These are phyloP conservation scores for Yamadazyma paraphyllophila DNA, from an alignment of 805 yeast species.

Conservation along the genomic window DNA sequence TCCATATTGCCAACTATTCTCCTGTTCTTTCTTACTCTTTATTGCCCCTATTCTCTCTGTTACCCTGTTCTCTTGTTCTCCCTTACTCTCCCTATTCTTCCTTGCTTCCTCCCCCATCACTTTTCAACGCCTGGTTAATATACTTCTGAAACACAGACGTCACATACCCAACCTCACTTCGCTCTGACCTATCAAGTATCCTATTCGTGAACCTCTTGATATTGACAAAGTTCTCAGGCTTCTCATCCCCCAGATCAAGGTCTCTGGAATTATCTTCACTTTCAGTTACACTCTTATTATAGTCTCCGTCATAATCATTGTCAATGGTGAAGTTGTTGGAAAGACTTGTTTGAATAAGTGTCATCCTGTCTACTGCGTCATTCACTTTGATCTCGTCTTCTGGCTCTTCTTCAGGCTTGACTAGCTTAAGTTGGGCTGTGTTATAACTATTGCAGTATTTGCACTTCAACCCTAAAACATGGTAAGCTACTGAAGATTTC, in stretches of 20 bases:
- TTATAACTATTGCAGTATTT: slow-evolving; percentile 85
- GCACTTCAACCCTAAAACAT: slow-evolving; percentile 84
- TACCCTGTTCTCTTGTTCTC: too few species aligned
- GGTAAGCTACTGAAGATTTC: slow-evolving; percentile 71
- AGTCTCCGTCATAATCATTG: slow-evolving; percentile 27
- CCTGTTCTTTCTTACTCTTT: too few species aligned
- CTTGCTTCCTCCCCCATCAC: not conserved
- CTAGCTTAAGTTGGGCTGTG: slow-evolving; percentile 67
- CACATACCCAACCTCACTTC: slow-evolving; percentile 30
- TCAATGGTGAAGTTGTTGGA: slow-evolving; percentile 38
- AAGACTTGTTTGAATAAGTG: slow-evolving; percentile 33
- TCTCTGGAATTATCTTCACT: slow-evolving; percentile 15
- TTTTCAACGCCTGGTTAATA: slow-evolving; percentile 25
- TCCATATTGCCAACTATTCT: too few species aligned
- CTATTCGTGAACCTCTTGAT: slow-evolving; percentile 24
- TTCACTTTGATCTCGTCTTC: slow-evolving; percentile 21
- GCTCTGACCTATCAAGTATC: slow-evolving; percentile 15
- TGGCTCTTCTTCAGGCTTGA: slow-evolving; percentile 58
- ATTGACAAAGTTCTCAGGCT: slow-evolving; percentile 21
- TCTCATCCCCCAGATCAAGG: slow-evolving; percentile 3
- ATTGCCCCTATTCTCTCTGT: too few species aligned
- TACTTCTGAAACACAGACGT: slow-evolving; percentile 38
- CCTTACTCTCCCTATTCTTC: too few species aligned
- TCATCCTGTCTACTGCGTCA: slow-evolving; percentile 21
- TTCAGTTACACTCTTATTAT: slow-evolving; percentile 14